phyloP scores from a whole-genome alignment of 148 eudicot species.

The Amaranthus cruentus region DNA sequence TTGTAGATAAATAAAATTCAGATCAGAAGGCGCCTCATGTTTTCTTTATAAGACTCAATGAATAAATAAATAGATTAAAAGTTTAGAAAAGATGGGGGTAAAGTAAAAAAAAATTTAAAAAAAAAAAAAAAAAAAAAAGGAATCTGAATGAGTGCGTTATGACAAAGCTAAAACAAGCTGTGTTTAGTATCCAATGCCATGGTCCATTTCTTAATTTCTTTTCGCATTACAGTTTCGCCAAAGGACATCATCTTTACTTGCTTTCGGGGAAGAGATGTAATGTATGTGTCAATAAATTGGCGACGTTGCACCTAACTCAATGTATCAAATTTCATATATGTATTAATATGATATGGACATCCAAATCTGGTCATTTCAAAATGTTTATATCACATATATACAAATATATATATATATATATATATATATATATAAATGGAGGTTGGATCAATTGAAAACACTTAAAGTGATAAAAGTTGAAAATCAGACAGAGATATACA shows the following conservation, averaged over 20 bases:
- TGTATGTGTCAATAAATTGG: background rate
- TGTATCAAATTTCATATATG: too few species aligned
- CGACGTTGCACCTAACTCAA: too few species aligned
- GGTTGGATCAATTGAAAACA: too few species aligned
- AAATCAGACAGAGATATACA: too few species aligned
- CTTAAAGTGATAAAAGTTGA: too few species aligned
- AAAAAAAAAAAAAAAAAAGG: slow-evolving; percentile 8
- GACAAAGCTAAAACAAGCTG: slow-evolving; percentile 16
- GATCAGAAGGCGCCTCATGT: background rate
- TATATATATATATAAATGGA: too few species aligned
- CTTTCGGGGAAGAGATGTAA: background rate
- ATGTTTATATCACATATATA: too few species aligned
- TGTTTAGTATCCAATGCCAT: slow-evolving; percentile 19
- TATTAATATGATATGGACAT: too few species aligned
- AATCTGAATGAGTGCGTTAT: slow-evolving; percentile 22
- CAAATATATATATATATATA: too few species aligned
- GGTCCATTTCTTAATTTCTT: slow-evolving; percentile 11
- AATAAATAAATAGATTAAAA: background rate
- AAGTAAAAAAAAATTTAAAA: background rate
- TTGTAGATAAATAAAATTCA: background rate
- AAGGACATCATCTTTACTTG: background rate
- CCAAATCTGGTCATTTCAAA: too few species aligned
- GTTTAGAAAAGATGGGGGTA: background rate
- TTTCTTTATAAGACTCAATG: background rate
- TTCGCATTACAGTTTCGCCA: background rate